Evolutionary conservation across 441 rosid species (phyloP).

Genomic region (Arabidopsis hybrid): DNA sequence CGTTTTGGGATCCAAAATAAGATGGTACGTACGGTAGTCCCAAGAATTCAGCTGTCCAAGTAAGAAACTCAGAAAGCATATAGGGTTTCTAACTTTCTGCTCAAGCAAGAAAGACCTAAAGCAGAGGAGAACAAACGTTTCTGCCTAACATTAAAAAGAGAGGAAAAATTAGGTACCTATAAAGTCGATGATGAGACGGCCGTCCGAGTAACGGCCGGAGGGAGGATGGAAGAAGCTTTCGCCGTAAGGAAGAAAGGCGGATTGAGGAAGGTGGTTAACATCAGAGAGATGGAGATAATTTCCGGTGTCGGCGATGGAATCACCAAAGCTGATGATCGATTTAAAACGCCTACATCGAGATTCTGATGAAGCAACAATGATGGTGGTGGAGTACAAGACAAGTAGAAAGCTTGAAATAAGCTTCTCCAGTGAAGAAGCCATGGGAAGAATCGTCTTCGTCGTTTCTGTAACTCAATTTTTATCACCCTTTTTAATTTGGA

Average conservation of each 20-base stretch:
- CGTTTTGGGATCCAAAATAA: conserved; percentile 34
- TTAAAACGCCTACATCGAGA: neutral
- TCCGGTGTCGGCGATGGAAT: neutral
- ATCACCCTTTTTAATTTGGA: neutral
- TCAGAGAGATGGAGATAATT: neutral
- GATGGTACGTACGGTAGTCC: conserved; percentile 54
- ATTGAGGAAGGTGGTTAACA: conserved; percentile 30
- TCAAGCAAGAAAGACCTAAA: conserved; percentile 19
- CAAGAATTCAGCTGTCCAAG: conserved; percentile 49
- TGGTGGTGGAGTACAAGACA: neutral
- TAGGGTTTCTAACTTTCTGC: conserved; percentile 6
- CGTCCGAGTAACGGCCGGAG: conserved; percentile 54
- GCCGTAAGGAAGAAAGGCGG: conserved; percentile 50
- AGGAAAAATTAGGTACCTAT: neutral
- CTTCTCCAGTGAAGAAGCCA: neutral
- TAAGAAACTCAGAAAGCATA: neutral
- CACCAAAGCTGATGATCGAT: neutral
- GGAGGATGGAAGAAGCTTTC: conserved; percentile 52
- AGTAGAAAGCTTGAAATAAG: neutral
- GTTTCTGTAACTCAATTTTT: neutral
- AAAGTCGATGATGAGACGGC: conserved; percentile 22
- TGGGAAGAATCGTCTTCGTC: neutral
- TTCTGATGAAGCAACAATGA: neutral
- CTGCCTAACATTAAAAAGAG: neutral
- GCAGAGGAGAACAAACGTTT: neutral